Base-by-base conservation (phyloP, 139 green algal species). In the Tetradesmus lagerheimii region DNA sequence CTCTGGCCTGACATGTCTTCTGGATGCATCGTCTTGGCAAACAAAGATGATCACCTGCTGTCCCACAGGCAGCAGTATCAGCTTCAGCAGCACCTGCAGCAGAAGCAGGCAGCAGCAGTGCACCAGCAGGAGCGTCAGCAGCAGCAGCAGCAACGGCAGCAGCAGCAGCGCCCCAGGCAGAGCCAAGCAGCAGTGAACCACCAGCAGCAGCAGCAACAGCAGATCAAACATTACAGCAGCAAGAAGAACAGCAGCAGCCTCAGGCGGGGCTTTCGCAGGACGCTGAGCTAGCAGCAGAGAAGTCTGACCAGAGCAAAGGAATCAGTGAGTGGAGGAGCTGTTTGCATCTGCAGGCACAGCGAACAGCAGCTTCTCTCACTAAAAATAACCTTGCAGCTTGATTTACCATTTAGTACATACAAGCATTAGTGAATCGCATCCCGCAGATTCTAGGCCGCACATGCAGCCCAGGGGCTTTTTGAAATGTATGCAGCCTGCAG, bases 261-360 rank as follows among this genome's bases (percentile, higher is more conserved):
- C 37, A 45, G 4, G 62, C 57, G 2, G 37, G 34, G 35, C 74
- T 34, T 9, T 80, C 74, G 6, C 34, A 23, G 18, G 81, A 38
- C 53, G 81, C 53, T 75, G 77, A 84, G 1, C 45, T 34, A 57
- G 41, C 37, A n/a, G 43, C 86, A 20, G 85, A 82, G 47, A 79
- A 43, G 37, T 37, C 38, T 37, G 89, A 89, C n/a, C 88, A 92
- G 38, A 89, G 76, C 83, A 95, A 93, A 75, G 91, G 89, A 1
- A 41, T 96, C 1, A 95, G 93, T 94, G 45, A 93, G 90, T 93
- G 31, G 20, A 74, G 43, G 5, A 50, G 43, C 8, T 50, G 43
- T 4, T 50, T 8, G 43, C 43, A 4, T 50, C 43, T 50, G 43
- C 43, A 50, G 43, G 8, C 43, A 50, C 43, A 50, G 43, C 43